A percentile compares a stretch with the other conserved stretches of the same genome.
Conservation (phyloP, 169 alveolate species). For the Cyclospora cayetanensis region DNA sequence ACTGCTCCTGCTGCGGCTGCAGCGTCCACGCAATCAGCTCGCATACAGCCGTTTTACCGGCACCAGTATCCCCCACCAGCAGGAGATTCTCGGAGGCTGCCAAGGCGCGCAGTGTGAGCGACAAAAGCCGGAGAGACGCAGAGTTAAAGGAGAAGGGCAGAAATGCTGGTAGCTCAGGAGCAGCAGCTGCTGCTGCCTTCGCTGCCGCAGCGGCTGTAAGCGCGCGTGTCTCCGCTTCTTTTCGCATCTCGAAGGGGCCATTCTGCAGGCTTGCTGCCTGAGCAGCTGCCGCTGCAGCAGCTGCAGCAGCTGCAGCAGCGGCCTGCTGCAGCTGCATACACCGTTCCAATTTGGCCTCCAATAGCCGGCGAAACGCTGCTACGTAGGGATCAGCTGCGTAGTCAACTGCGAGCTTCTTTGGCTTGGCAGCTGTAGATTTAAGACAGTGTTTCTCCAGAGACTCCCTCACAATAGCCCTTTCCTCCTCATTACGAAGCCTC, state of each 20-base stretch:
- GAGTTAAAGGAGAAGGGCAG: conserved; percentile 75
- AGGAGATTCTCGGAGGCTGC: conserved; percentile 96
- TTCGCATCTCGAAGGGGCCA: background rate
- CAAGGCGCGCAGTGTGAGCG: conserved; percentile 92
- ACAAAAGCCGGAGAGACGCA: conserved; percentile 84
- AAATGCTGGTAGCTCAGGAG: conserved; percentile 65
- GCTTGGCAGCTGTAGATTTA: conserved; percentile 65
- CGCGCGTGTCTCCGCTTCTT: conserved; percentile 42
- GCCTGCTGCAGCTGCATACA: conserved; percentile 60
- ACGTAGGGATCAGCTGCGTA: conserved; percentile 77
- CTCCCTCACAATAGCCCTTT: conserved; percentile 78
- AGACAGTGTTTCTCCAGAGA: conserved; percentile 76
- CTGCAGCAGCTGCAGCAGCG: conserved; percentile 35
- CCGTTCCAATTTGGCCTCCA: conserved; percentile 66
- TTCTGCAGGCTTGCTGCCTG: conserved; percentile 57
- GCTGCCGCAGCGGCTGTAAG: background rate
- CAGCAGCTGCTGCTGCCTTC: conserved; percentile 63
- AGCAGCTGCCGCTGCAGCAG: conserved; percentile 27
- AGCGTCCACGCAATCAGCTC: conserved; percentile 89
- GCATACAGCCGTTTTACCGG: conserved; percentile 98
- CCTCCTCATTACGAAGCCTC: conserved; percentile 91
- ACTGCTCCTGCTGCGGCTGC: conserved; percentile 41
- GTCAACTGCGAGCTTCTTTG: conserved; percentile 70
- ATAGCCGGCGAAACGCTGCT: conserved; percentile 63
- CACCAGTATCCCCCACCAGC: conserved; percentile 99